Base-by-base conservation (phyloP, 176 grass and related monocot genomes). In the Tuctoria greenei region DNA sequence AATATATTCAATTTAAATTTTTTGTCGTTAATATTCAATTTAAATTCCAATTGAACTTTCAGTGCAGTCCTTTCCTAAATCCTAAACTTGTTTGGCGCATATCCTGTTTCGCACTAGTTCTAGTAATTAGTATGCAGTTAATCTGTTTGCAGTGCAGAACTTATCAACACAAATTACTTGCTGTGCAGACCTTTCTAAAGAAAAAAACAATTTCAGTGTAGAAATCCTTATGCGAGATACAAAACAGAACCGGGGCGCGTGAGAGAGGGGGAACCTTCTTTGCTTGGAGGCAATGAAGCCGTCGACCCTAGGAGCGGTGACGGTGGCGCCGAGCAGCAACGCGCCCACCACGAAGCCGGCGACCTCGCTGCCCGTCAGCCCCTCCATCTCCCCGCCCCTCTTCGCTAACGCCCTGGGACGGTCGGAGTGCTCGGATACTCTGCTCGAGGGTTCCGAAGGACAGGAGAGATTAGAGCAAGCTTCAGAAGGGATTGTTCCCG, bases 231-330 rank as follows among this genome's bases (percentile, higher is more conserved):
- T 45, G 37, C 8, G 44, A 34, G 41, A 34, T 35, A 21, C 26
- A 36, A 21, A 41, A 11, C 37, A 50, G 26, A 77, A 34, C 8
- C 57, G 64, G 3, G 26, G 56, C 8, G 8, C 0, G 21, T 41
- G 27, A 37, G 40, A 71, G 49, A 41, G 51, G 21, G 15, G 1
- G 17, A 15, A 96, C 95, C 82, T 90, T 74, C 95, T 81, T 31
- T 98, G 95, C 23, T 86, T 86, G 56, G 91, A 51, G 58, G 95
- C 86, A 44, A 98, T 86, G 88, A 98, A 88, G 73, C 82, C 82
- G 36, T 98, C 95, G 49, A 98, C 86, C 80, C 80, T 98, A 16
- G 87, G 82, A 14, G 91, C 86, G n/a, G 91, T 76, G 52, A 94
- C 65, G 67, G 91, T 94, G 72, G 87, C 78, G 73, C 79, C 86